phyloP scores from a whole-genome alignment of 768 basidiomycete genomes.

The Suillus weaverae region DNA sequence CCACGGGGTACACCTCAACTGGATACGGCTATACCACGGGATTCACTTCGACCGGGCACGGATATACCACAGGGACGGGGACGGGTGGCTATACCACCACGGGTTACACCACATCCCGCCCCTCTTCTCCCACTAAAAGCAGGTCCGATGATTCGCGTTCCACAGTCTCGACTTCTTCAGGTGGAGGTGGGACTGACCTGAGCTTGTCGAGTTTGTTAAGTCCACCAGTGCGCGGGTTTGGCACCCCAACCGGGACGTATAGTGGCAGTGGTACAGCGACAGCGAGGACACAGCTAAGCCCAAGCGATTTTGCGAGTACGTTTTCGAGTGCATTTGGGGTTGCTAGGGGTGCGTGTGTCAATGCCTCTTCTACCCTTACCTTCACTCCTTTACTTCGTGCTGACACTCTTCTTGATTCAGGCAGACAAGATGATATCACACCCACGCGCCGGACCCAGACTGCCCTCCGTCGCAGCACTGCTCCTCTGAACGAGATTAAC shows the following conservation, averaged over 20 bases:
- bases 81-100: conserved; percentile 17
- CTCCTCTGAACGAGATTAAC: background rate
- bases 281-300: conserved; percentile 33
- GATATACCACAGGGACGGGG: conserved; percentile 14
- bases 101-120: conserved; percentile 34
- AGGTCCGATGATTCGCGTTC: conserved; percentile 34
- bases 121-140: conserved; percentile 50
- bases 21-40: conserved; percentile 29
- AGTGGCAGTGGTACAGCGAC: conserved; percentile 27
- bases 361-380: conserved; percentile 39
- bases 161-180: conserved; percentile 17
- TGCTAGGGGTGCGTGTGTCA: conserved; percentile 24
- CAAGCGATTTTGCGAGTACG: conserved; percentile 38
- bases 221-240: conserved; percentile 34
- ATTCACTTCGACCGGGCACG: conserved; percentile 27
- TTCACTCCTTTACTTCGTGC: conserved; percentile 59
- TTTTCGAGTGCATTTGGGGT: conserved; percentile 43
- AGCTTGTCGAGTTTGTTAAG: conserved; percentile 47
- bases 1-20: conserved; percentile 37
- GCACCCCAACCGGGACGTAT: background rate
- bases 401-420: conserved; percentile 28
- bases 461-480: background rate
- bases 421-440: background rate
- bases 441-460: conserved; percentile 3
- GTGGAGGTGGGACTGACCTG: background rate